These are phyloP conservation scores for Candida ovalis DNA, from an alignment of 805 yeast species.

Conservation along the genomic window DNA sequence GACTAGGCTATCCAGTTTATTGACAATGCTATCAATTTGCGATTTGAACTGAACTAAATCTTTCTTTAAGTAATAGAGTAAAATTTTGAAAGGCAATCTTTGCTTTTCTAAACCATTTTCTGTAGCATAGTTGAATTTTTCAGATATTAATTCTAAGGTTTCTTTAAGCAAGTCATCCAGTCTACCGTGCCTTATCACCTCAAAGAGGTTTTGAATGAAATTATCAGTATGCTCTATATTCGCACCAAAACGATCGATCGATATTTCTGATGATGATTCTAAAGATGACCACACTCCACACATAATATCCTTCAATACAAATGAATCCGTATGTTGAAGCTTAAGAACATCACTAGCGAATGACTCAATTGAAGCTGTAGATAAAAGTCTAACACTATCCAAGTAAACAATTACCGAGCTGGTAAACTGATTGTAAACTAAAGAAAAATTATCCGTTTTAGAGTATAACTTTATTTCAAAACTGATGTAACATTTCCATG, in stretches of 20 bases:
- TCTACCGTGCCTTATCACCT: constrained; percentile 10
- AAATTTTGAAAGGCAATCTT: constrained; percentile 25
- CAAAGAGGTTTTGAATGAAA: constrained; percentile 24
- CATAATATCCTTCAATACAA: constrained; percentile 20
- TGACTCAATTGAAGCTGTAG: constrained; percentile 6
- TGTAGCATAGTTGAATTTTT: background rate
- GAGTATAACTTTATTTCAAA: constrained; percentile 7
- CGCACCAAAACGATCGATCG: constrained; percentile 12
- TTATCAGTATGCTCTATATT: constrained; percentile 6
- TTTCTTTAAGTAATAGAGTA: constrained; percentile 24
- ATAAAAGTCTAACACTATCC: constrained; percentile 17
- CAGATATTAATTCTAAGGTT: background rate
- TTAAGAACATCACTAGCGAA: constrained; percentile 11
- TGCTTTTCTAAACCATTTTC: background rate
- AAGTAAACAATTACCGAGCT: constrained; percentile 11
- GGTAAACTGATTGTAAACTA: constrained; percentile 9
- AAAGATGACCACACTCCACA: constrained; percentile 21
- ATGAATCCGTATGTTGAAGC: constrained; percentile 16
- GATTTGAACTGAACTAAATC: constrained; percentile 18
- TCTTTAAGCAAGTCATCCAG: constrained; percentile 17
- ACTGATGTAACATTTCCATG: constrained; percentile 27
- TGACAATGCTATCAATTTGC: constrained; percentile 32
- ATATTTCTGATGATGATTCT: constrained; percentile 17
- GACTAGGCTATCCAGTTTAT: constrained; percentile 29
- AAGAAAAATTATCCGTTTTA: constrained; percentile 1